Percentiles rank a stretch among this genome's conserved stretches.
phyloP scores from a whole-genome alignment of 2,329 filamentous ascomycete species.

The Emergomyces pasteurianus region DNA sequence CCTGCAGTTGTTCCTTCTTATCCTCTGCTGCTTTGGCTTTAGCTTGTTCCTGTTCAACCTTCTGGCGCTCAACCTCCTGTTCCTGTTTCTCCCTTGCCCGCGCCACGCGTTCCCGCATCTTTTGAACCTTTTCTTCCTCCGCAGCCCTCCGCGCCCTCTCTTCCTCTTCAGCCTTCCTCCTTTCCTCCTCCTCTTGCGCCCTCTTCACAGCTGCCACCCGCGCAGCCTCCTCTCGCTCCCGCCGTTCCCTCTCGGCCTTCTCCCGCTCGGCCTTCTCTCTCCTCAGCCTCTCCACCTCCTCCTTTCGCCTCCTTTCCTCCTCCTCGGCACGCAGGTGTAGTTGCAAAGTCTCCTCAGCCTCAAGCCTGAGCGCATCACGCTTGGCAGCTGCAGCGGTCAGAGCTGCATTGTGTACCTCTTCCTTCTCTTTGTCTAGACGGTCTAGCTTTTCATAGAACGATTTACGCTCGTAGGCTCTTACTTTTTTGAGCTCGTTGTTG shows the following conservation, averaged over 20 bases:
- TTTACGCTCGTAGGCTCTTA: conserved; percentile 31
- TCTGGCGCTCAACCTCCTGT: conserved; percentile 19
- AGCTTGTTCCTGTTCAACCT: conserved; percentile 21
- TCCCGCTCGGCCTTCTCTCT: conserved; percentile 31
- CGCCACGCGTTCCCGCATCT: conserved; percentile 3
- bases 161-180: conserved; percentile 35
- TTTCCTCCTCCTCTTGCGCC: conserved; percentile 37
- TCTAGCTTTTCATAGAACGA: conserved; percentile 49
- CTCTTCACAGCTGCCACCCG: conserved; percentile 18
- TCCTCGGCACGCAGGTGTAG: conserved; percentile 24
- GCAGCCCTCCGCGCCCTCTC: conserved; percentile 36
- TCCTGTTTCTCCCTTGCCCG: conserved; percentile 20
- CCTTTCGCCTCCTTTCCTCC: conserved; percentile 24
- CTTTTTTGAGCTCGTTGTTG: conserved; percentile 31
- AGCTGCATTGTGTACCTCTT: conserved; percentile 52
- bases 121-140: conserved; percentile 21
- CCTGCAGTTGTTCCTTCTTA: conserved; percentile 16
- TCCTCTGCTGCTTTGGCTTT: conserved; percentile 15
- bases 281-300: conserved; percentile 30
- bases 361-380: conserved; percentile 52
- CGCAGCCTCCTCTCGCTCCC: conserved; percentile 17
- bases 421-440: conserved; percentile 48
- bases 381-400: conserved; percentile 53
- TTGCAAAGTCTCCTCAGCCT: conserved; percentile 38
- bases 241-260: conserved; percentile 19